phyloP scores from a whole-genome alignment of 139 green algal genomes.

The Coccomyxa sp. region DNA sequence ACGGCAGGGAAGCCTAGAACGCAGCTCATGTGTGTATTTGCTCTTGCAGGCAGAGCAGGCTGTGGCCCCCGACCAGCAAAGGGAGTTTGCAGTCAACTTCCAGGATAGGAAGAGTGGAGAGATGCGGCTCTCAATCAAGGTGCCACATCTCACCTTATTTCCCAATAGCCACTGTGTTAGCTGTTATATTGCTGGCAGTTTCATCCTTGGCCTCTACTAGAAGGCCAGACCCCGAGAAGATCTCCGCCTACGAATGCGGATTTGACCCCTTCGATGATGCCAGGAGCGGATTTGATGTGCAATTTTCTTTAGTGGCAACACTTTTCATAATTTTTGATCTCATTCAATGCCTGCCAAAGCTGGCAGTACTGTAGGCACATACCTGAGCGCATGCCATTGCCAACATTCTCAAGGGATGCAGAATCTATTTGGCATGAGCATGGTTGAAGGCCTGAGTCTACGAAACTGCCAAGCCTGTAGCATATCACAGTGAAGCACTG shows the following conservation, averaged over 20 bases:
- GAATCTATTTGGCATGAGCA: too few species aligned
- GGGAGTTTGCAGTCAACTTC: slow-evolving; percentile 84
- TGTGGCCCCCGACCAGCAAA: slow-evolving; percentile 56
- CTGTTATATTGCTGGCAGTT: slow-evolving; percentile 42
- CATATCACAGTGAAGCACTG: too few species aligned
- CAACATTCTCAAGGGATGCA: too few species aligned
- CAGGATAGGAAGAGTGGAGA: slow-evolving; percentile 71
- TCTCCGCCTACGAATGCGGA: slow-evolving; percentile 53
- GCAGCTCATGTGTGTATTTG: neutral
- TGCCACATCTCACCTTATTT: too few species aligned
- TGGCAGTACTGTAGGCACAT: too few species aligned
- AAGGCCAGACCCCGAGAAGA: slow-evolving; percentile 56
- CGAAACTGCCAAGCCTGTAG: too few species aligned
- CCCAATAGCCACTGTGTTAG: slow-evolving; percentile 40
- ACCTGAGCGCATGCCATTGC: too few species aligned
- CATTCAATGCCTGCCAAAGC: too few species aligned
- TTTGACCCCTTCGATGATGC: slow-evolving; percentile 59
- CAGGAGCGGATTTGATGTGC: slow-evolving; percentile 53
- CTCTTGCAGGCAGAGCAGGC: neutral
- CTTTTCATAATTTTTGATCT: slow-evolving; percentile 64
- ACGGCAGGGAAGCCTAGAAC: neutral
- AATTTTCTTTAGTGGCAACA: slow-evolving; percentile 59
- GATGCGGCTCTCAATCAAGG: slow-evolving; percentile 73
- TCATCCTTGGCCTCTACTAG: slow-evolving; percentile 53
- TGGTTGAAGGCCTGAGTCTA: too few species aligned